phyloP scores from a whole-genome alignment of 2,329 filamentous ascomycete species.

The Pestalotiopsis sp. region DNA sequence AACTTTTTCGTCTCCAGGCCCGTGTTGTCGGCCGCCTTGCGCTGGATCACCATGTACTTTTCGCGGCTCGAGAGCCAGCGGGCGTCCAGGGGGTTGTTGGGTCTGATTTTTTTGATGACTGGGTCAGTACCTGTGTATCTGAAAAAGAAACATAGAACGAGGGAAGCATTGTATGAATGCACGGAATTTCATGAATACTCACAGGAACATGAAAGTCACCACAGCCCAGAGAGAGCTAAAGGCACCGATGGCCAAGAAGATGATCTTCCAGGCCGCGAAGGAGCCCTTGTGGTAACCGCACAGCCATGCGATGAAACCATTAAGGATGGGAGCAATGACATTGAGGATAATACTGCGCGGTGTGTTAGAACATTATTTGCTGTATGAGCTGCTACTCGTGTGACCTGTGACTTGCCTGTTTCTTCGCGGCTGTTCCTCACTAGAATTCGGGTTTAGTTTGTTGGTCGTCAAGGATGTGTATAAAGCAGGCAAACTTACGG shows the following conservation, averaged over 20 bases:
- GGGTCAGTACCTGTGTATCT: not conserved
- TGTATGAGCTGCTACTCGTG: not conserved
- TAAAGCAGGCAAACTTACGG: not conserved
- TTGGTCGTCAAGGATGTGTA: not conserved
- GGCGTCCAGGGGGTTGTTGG: conserved; percentile 23
- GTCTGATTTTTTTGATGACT: not conserved
- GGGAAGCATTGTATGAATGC: too few relatives aligned
- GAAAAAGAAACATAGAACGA: too few relatives aligned
- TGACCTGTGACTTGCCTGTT: conserved; percentile 13
- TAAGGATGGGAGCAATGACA: conserved; percentile 26
- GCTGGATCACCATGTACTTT: conserved; percentile 21
- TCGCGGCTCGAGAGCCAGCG: conserved; percentile 12
- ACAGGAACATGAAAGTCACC: conserved; percentile 23
- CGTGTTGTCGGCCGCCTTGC: conserved; percentile 25
- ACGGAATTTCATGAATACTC: not conserved
- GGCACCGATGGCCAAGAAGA: conserved; percentile 26
- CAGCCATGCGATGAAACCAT: conserved; percentile 25
- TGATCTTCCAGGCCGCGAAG: conserved; percentile 28
- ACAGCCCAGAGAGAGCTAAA: conserved; percentile 25
- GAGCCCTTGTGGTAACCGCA: conserved; percentile 24
- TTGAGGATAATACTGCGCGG: conserved; percentile 24
- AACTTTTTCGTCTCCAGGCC: conserved; percentile 21
- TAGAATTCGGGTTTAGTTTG: not conserved
- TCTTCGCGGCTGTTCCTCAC: conserved; percentile 27
- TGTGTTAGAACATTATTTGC: not conserved